Conservation (phyloP, 345 rosid species). For the Dovyalis caffra region DNA sequence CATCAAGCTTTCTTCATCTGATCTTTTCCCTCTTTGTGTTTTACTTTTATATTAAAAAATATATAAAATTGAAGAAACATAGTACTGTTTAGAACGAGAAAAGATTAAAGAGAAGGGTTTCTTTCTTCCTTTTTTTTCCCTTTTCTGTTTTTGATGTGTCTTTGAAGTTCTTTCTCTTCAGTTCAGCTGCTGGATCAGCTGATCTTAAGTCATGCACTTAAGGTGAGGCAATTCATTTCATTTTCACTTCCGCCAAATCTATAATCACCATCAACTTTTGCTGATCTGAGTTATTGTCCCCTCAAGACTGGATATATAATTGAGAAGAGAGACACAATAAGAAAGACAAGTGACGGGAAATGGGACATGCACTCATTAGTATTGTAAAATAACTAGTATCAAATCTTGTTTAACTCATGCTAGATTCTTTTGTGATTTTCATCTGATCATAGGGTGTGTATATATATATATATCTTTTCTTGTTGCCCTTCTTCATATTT, state of each 20-base stretch:
- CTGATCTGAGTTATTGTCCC: not conserved
- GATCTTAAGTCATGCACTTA: not conserved
- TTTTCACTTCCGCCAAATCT: not conserved
- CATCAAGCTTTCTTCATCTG: not conserved
- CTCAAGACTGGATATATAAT: not conserved
- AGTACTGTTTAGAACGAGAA: not conserved
- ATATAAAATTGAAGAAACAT: not conserved
- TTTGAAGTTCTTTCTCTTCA: not conserved
- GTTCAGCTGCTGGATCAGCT: not conserved
- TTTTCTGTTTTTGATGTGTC: not conserved
- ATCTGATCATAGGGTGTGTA: slow-evolving; percentile 7
- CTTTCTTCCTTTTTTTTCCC: not conserved
- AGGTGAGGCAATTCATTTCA: not conserved
- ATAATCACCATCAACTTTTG: not conserved
- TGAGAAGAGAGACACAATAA: not conserved
- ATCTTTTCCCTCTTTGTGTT: not conserved
- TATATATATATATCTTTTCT: not conserved
- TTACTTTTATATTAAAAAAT: not conserved
- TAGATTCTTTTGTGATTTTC: slow-evolving; percentile 13
- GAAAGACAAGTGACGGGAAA: not conserved
- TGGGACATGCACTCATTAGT: not conserved
- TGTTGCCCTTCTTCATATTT: not conserved
- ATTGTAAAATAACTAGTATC: not conserved
- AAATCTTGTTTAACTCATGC: slow-evolving; percentile 7
- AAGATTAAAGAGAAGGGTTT: not conserved